Evolutionary conservation across 176 grass and related monocot species (phyloP).

Genomic region (Secale cereale): DNA sequence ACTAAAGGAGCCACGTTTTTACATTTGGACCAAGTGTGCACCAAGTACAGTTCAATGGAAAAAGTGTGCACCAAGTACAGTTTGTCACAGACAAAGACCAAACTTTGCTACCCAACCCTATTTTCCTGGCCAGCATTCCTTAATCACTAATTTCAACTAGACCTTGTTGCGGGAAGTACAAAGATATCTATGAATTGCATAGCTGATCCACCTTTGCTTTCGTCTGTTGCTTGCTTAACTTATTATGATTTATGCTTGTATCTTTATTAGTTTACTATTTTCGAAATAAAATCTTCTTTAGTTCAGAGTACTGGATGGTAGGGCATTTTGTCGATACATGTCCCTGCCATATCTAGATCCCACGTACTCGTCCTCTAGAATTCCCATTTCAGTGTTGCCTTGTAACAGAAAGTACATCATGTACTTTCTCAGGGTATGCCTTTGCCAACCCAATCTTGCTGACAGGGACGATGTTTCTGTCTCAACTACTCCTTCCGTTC

Average conservation of each 20-base stretch:
- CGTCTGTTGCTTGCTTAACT: constrained; percentile 10
- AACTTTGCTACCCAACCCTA: no score
- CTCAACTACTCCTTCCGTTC: no score
- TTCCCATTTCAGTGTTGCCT: constrained; percentile 12
- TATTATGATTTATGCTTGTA: not conserved
- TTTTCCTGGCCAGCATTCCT: no score
- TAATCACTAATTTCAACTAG: no score
- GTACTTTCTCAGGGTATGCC: not conserved
- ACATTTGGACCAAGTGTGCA: no score
- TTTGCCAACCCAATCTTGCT: not conserved
- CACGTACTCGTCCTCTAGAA: constrained; percentile 1
- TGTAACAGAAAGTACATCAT: not conserved
- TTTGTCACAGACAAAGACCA: no score
- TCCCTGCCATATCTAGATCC: constrained; percentile 25
- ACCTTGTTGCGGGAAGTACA: no score
- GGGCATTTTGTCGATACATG: not conserved
- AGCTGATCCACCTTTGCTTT: no score
- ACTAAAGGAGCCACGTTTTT: not conserved
- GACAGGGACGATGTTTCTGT: constrained; percentile 9
- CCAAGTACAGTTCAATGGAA: no score
- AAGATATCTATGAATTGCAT: no score
- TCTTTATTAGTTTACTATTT: not conserved
- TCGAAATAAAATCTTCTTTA: not conserved
- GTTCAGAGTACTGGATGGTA: not conserved
- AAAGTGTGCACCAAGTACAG: no score